Evolutionary conservation across 2,329 filamentous ascomycete species (phyloP).

Genomic region (Sclerotinia trifoliorum): DNA sequence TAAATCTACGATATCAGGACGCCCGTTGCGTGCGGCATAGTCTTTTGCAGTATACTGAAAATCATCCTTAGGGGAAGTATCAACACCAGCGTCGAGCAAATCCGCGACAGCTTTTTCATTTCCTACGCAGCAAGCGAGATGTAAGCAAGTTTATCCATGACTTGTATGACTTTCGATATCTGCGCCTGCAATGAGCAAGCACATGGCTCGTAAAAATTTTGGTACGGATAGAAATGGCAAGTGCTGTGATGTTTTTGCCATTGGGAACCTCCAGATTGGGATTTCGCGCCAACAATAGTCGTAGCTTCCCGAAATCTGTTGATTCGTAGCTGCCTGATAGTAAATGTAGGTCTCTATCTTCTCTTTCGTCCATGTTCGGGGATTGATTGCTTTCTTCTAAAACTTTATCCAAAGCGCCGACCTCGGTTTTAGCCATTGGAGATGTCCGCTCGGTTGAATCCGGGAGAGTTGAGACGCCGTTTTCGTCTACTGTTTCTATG

Average conservation of each 20-base stretch:
- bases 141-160: neutral
- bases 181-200: neutral
- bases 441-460: too few species aligned
- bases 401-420: neutral
- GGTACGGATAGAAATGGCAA: neutral
- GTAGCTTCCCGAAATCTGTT: neutral
- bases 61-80: neutral
- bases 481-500: neutral
- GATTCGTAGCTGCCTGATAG: neutral
- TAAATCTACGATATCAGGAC: neutral
- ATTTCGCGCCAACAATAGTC: neutral
- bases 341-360: neutral
- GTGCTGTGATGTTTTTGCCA: neutral
- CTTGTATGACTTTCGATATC: neutral
- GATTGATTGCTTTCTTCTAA: neutral
- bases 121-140: neutral
- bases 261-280: neutral
- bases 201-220: neutral
- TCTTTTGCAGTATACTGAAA: neutral
- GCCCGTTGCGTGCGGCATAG: neutral
- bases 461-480: neutral
- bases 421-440: neutral
- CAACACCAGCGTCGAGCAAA: neutral
- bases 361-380: neutral
- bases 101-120: neutral